Conservation (phyloP, 1,284 basidiomycete species). For the Leccinum angustisporum region DNA sequence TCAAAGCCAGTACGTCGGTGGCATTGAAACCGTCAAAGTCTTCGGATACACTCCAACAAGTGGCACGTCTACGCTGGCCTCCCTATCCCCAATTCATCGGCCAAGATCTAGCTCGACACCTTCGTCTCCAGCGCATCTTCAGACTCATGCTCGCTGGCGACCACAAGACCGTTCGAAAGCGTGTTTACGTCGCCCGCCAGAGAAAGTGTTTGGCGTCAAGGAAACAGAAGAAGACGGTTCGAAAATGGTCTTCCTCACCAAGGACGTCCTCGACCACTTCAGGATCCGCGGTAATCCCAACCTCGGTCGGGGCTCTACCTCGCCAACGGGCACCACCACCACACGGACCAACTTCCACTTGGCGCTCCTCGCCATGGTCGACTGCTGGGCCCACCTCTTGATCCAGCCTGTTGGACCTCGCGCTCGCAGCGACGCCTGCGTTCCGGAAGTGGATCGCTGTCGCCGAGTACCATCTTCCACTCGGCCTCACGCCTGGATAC, state of each 20-base stretch:
- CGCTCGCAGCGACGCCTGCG: no score
- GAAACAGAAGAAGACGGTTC: slow-evolving; percentile 33
- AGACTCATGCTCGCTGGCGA: slow-evolving; percentile 93
- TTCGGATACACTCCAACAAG: slow-evolving; percentile 95
- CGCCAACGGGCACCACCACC: no score
- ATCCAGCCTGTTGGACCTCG: no score
- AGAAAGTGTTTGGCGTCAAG: slow-evolving; percentile 68
- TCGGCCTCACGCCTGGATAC: no score
- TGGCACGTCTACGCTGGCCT: slow-evolving; percentile 99
- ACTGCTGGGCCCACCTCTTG: no score
- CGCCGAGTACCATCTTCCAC: no score
- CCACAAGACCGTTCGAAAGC: slow-evolving; percentile 60
- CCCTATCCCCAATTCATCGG: slow-evolving; percentile 90
- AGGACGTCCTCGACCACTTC: slow-evolving; percentile 88
- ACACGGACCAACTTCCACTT: no score
- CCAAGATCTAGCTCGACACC: slow-evolving; percentile 86
- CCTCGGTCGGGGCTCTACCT: background rate
- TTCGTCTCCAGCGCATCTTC: slow-evolving; percentile 86
- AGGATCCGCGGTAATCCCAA: slow-evolving; percentile 37
- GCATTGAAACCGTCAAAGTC: slow-evolving; percentile 98
- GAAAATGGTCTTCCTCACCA: slow-evolving; percentile 81
- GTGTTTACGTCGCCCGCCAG: slow-evolving; percentile 77
- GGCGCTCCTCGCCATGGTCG: no score
- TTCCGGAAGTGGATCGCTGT: no score
- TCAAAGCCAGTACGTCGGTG: slow-evolving; percentile 82